These are phyloP conservation scores for Linum usitatissimum DNA, from an alignment of 345 rosid genomes.

Conservation along the genomic window DNA sequence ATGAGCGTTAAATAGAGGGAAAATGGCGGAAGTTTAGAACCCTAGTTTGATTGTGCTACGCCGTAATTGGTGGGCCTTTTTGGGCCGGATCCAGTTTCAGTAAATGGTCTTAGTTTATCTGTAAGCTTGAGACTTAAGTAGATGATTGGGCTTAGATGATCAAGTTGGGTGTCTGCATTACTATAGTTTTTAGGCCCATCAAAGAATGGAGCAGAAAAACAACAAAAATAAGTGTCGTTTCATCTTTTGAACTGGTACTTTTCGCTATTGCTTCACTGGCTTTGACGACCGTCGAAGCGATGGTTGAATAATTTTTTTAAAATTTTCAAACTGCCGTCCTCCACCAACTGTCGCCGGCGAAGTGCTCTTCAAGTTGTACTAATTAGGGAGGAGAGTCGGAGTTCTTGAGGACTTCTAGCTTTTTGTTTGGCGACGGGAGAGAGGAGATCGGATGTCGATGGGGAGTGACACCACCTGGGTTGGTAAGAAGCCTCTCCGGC, in stretches of 20 bases:
- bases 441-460: constrained; percentile 47
- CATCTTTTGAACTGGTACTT: background rate
- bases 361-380: background rate
- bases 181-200: no score
- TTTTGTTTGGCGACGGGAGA: background rate
- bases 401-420: background rate
- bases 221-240: no score
- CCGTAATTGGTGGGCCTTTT: background rate
- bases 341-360: background rate
- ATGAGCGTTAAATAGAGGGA: background rate
- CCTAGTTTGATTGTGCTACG: background rate
- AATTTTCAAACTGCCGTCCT: constrained; percentile 1
- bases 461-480: constrained; percentile 86
- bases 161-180: no score
- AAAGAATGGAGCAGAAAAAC: no score
- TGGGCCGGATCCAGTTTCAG: no score
- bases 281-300: background rate
- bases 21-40: background rate
- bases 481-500: constrained; percentile 78
- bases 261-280: background rate
- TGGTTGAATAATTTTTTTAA: no score
- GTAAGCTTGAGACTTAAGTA: no score
- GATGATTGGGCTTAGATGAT: no score
- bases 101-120: no score
- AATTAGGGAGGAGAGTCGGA: background rate